Base-by-base conservation (phyloP, 2,329 filamentous ascomycete genomes). In the Canariomyces notabilis region DNA sequence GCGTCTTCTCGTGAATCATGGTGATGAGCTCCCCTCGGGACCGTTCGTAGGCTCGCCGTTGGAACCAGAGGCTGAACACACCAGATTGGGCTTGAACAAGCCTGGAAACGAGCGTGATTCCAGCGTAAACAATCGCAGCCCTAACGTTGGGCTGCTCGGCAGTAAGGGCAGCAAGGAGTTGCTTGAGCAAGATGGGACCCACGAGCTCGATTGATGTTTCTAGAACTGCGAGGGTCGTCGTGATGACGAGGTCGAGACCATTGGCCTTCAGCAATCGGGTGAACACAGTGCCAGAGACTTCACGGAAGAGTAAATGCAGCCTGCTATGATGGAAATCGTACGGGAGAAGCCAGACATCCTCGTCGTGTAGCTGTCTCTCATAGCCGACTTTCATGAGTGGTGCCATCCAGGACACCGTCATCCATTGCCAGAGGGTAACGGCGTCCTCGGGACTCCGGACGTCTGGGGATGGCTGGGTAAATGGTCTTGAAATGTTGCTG, bases 21-120 rank as follows among this genome's bases (percentile, higher is more conserved):
- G 86, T 90, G 48, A 91, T 85, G 76, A 91, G 80, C 65, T 95
- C 89, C 4, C 89, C 89, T 38, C 89, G 74, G 5, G 85, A 89
- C 48, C 89, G 73, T 63, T 95, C 89, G 57, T 95, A 95, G 21
- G 80, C 80, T 49, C 90, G 81, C 53, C 89, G 79, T n/a, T 82
- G 81, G 59, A 85, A 94, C 89, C 89, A 95, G 0, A 89, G 69
- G 19, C 71, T 79, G 57, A 90, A 79, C 0, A 89, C 80, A 5
- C 75, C 74, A 0, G 78, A 77, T 56, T 91, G 87, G 1, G 78
- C 73, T 7, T 76, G 74, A 6, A 83, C 58, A 2, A 89, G 65
- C 26, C 85, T 76, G 4, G 81, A 66, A 2, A 76, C 57, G 2
- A 90, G 67, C 4, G 79, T 79, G 2, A 87, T 59, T 0, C 77